These are phyloP conservation scores for Lumnitzera littorea DNA, from an alignment of 345 rosid species.

Conservation along the genomic window DNA sequence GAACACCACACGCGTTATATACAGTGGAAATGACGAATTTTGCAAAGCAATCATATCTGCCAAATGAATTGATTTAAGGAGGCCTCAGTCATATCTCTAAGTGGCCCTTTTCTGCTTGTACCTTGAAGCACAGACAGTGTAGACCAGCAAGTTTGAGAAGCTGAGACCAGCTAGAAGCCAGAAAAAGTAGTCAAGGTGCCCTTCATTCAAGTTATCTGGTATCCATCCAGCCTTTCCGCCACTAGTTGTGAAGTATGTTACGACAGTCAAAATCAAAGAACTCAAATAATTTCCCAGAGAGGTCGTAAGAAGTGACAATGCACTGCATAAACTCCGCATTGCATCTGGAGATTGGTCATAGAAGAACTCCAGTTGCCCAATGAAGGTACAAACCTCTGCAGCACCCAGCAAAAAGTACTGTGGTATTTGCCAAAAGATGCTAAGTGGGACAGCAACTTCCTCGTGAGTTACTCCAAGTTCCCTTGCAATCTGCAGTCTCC, in stretches of 20 bases:
- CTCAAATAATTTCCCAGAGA: constrained; percentile 82
- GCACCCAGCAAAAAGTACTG: constrained; percentile 86
- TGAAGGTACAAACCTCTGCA: constrained; percentile 74
- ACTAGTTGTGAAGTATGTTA: constrained; percentile 53
- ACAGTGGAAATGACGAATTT: no score
- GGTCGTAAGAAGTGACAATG: constrained; percentile 60
- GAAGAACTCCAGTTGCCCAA: constrained; percentile 88
- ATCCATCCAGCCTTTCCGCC: constrained; percentile 78
- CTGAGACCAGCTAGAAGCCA: constrained; percentile 88
- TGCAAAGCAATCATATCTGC: no score
- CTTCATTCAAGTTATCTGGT: constrained; percentile 73
- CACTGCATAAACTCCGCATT: constrained; percentile 86
- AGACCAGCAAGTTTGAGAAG: constrained; percentile 52
- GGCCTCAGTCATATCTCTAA: not conserved
- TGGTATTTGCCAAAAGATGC: constrained; percentile 84
- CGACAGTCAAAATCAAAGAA: constrained; percentile 72
- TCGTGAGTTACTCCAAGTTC: constrained; percentile 62
- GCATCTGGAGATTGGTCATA: constrained; percentile 96
- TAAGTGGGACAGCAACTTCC: constrained; percentile 52
- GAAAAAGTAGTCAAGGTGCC: constrained; percentile 93
- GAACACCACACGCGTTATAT: no score
- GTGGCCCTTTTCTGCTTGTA: constrained; percentile 70
- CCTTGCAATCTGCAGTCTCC: constrained; percentile 52
- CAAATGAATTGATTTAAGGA: no score
- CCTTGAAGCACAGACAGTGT: constrained; percentile 51